Percentiles rank a stretch among this genome's conserved stretches.
These are phyloP conservation scores for Tylopilus intermedius DNA, from an alignment of 768 basidiomycete species.

Conservation along the genomic window DNA sequence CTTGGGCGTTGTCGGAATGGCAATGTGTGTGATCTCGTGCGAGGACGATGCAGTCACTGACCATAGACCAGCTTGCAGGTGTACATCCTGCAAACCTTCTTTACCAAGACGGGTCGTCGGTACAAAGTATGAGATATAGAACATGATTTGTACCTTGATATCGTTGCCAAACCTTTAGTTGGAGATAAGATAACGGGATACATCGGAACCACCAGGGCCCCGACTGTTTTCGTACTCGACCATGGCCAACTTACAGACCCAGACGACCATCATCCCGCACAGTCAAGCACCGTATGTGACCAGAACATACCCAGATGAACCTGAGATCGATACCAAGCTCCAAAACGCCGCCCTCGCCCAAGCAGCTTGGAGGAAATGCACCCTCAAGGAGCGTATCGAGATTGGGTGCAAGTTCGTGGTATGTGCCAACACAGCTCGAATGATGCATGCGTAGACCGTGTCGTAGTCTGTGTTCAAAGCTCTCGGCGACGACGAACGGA, in stretches of 20 bases:
- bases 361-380: slow-evolving; percentile 60
- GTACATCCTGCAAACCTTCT: slow-evolving; percentile 92
- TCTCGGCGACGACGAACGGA: slow-evolving; percentile 47
- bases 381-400: slow-evolving; percentile 59
- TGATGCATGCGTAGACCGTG: neutral
- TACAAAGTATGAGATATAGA: slow-evolving; percentile 67
- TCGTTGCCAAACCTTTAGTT: neutral
- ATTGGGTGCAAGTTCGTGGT: slow-evolving; percentile 72
- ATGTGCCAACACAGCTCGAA: slow-evolving; percentile 26
- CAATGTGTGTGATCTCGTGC: slow-evolving; percentile 54
- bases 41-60: slow-evolving; percentile 9
- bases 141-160: slow-evolving; percentile 7
- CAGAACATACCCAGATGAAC: slow-evolving; percentile 57
- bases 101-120: slow-evolving; percentile 85
- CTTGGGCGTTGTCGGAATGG: slow-evolving; percentile 76
- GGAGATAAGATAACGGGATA: slow-evolving; percentile 12
- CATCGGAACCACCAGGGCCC: too few relatives aligned
- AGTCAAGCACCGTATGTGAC: slow-evolving; percentile 55
- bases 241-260: slow-evolving; percentile 33
- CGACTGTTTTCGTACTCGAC: neutral
- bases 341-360: slow-evolving; percentile 60
- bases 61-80: slow-evolving; percentile 65
- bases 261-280: slow-evolving; percentile 84
- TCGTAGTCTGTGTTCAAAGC: slow-evolving; percentile 46
- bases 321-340: slow-evolving; percentile 60